Evolutionary conservation across 2,329 filamentous ascomycete genomes (phyloP), one percentile per base, ranked within the genome.

Genomic region (Penicillium sclerotiorum): DNA sequence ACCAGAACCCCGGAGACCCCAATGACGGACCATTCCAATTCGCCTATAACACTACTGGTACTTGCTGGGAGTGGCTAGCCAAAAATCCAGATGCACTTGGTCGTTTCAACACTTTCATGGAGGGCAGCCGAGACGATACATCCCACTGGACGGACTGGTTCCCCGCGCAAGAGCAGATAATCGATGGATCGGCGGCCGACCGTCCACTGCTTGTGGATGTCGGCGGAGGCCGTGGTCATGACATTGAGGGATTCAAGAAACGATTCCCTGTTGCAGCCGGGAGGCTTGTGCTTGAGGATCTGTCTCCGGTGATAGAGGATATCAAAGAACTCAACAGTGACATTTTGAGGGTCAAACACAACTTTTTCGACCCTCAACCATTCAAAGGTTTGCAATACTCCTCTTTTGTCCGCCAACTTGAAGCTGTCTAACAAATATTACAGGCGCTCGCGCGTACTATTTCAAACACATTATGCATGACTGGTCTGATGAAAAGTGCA

Each of bases 191-290:
- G 12, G 17, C 13, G 8, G 12, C 30, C 8, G 13, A 33, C n/a
- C 90, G 64, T 86, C 25, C 25, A 4, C 18, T 42, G 8, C 15
- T 42, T 17, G 25, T 42, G 12, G 39, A 42, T 30, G 18, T 42
- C 3, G 25, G n/a, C 5, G 25, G 22, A 1, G 39, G 39, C 7
- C 39, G 39, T 20, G 39, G 39, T 13, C 25, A 42, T 32, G 39
- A 42, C 0, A 9, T 42, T 2, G 12, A 9, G 5, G 25, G 22
- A 28, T 42, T 42, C 18, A 42, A 28, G 18, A 22, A 42, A 6
- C 11, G 23, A 11, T 42, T 42, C 5, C 39, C 39, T n/a, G 2
- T 13, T 8, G 17, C 3, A 4, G 5, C 15, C 1, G 39, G 39
- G 5, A 18, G 23, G 7, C 23, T 42, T 4, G n/a, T 42, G 3